A percentile compares a stretch with the other conserved stretches of the same genome.
Evolutionary conservation across 306 rosid species (phyloP).

Genomic region (Chamaecrista fasciculata): DNA sequence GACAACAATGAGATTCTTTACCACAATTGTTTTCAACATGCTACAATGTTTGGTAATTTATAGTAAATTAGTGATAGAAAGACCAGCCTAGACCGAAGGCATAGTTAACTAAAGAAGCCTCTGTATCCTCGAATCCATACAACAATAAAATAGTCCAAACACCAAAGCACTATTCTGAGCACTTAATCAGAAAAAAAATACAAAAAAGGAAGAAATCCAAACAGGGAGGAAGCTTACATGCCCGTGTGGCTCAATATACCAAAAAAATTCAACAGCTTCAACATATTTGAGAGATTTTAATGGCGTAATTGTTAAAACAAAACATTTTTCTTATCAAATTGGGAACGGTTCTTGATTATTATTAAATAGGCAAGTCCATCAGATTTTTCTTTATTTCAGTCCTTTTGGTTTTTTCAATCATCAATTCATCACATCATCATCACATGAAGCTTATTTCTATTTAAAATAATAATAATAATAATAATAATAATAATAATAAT

Average conservation of each 20-base stretch:
- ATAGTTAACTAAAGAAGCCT: too few relatives aligned
- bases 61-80: too few relatives aligned
- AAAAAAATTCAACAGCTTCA: conserved; percentile 22
- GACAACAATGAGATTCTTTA: background rate
- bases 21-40: background rate
- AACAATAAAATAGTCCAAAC: too few relatives aligned
- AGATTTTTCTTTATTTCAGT: too few relatives aligned
- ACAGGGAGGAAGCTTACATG: conserved; percentile 49
- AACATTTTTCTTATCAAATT: background rate
- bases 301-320: background rate
- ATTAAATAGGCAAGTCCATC: background rate
- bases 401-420: too few relatives aligned
- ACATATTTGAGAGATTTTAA: background rate
- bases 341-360: background rate
- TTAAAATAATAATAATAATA: too few relatives aligned
- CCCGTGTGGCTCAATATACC: conserved; percentile 87
- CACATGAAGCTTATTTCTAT: background rate
- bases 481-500: too few relatives aligned
- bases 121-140: too few relatives aligned
- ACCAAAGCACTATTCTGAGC: background rate
- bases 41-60: background rate
- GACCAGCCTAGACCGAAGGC: too few relatives aligned
- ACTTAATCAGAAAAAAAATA: background rate
- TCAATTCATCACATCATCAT: background rate
- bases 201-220: background rate